Evolutionary conservation across 73 alveolate genomes (phyloP), one percentile per base, ranked within the genome.

Genomic region (Paramecium bursaria): DNA sequence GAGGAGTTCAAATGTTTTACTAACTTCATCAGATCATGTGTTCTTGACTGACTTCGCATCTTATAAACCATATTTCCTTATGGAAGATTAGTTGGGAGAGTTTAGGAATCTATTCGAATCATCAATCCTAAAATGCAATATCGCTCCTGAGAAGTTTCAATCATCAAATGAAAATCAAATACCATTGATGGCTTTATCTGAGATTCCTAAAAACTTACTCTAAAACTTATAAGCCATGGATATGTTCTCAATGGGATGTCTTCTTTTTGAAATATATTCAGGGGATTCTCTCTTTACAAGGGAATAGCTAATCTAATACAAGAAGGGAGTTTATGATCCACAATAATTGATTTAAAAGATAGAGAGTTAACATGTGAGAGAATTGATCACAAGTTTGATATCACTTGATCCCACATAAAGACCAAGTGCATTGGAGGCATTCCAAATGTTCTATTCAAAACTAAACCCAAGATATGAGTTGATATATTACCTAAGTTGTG

Each of bases 201-300:
- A 67, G 17, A 4, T 35, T 9, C 19, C 42, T 2, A 42, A 15
- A 67, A 13, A 2, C 1, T 19, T 25, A 14, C 3, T 67, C 1
- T 0, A 11, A 13, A 7, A 14, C 7, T 15, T 67, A 30, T 42
- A 67, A 46, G 90, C 94, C 7, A 94, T 92, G 35, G 98, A 94
- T 75, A 94, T 94, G 92, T 94, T 96, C 94, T 85, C 95, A 30
- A 88, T 92, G 17, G 98, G 95, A 17, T 92, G 97, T 88, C 87
- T 94, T 5, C 86, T 94, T 3, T 87, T 90, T 61, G 98, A 94
- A 85, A 86, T 94, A 67, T 67, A 80, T 35, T 85, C 94, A 0
- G 97, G 98, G 21, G 82, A 74, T 26, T 92, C 93, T 22, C 10
- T 91, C 0, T 91, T 91, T 52, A 90, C 97, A 17, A 91, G 93